These are phyloP conservation scores for Myxozyma sirexii DNA, from an alignment of 805 yeast genomes.

Conservation along the genomic window DNA sequence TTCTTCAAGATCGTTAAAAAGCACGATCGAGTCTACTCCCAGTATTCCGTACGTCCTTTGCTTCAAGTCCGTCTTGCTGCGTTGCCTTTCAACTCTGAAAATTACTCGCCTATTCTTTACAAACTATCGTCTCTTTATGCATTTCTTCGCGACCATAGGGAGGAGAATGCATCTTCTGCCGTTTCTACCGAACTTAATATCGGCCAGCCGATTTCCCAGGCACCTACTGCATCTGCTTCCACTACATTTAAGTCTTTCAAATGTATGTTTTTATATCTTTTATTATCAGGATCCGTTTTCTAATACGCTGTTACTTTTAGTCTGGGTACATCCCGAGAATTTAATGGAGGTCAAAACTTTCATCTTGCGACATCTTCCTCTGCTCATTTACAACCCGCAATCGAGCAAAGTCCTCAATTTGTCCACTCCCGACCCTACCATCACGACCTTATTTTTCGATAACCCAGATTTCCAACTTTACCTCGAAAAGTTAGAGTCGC, in stretches of 20 bases:
- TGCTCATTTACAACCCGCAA: constrained; percentile 68
- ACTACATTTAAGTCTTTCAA: constrained; percentile 43
- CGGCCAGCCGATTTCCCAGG: constrained; percentile 31
- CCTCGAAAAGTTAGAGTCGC: constrained; percentile 67
- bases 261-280: constrained; percentile 12
- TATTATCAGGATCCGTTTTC: background rate
- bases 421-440: constrained; percentile 65
- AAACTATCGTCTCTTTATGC: constrained; percentile 77
- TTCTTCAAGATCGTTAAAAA: constrained; percentile 92
- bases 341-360: constrained; percentile 97
- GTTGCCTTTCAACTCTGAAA: constrained; percentile 91
- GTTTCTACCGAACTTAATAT: constrained; percentile 2
- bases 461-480: constrained; percentile 80
- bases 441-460: constrained; percentile 87
- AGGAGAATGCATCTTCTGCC: background rate
- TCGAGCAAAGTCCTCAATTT: constrained; percentile 45
- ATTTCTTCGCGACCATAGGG: constrained; percentile 73
- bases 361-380: constrained; percentile 89
- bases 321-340: constrained; percentile 97
- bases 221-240: constrained; percentile 31
- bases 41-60: constrained; percentile 87
- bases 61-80: constrained; percentile 83
- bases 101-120: constrained; percentile 86
- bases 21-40: constrained; percentile 87
- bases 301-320: constrained; percentile 49